A percentile compares a stretch with the other conserved stretches of the same genome.
phyloP scores from a whole-genome alignment of 306 rosid genomes.

The Cucumis hystrix region DNA sequence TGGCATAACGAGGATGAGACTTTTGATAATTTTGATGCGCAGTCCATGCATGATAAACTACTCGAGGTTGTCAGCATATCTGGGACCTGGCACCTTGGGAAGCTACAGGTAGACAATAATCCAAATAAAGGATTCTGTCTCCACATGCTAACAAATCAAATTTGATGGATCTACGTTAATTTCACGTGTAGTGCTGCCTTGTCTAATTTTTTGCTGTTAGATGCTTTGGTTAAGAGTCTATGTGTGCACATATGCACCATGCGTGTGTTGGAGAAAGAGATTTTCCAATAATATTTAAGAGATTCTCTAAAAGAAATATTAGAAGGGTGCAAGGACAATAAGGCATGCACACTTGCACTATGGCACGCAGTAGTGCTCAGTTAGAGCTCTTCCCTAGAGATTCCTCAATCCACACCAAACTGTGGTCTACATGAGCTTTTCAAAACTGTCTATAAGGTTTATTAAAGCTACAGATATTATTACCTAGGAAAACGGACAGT shows the following conservation, averaged over 20 bases:
- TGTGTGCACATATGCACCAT: no score
- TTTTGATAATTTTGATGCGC: conserved; percentile 88
- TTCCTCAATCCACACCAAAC: no score
- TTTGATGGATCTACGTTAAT: background rate
- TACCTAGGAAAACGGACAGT: background rate
- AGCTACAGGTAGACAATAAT: conserved; percentile 61
- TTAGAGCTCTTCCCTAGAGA: background rate
- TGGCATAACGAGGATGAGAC: conserved; percentile 97
- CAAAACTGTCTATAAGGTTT: background rate
- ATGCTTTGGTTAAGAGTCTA: background rate
- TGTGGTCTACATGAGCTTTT: background rate
- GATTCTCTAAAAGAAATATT: no score
- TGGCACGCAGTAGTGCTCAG: background rate
- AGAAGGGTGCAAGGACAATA: no score
- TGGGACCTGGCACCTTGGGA: conserved; percentile 99
- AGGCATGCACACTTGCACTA: background rate
- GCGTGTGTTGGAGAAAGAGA: no score
- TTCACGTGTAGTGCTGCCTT: background rate
- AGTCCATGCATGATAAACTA: conserved; percentile 94
- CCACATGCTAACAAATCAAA: background rate
- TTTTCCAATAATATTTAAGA: no score
- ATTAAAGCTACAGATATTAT: background rate
- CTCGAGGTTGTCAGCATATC: conserved; percentile 98
- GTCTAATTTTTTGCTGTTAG: background rate
- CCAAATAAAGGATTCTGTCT: background rate